These are phyloP conservation scores for Mortierella antarctica DNA, from an alignment of 192 early-diverging fungal species.

Conservation along the genomic window DNA sequence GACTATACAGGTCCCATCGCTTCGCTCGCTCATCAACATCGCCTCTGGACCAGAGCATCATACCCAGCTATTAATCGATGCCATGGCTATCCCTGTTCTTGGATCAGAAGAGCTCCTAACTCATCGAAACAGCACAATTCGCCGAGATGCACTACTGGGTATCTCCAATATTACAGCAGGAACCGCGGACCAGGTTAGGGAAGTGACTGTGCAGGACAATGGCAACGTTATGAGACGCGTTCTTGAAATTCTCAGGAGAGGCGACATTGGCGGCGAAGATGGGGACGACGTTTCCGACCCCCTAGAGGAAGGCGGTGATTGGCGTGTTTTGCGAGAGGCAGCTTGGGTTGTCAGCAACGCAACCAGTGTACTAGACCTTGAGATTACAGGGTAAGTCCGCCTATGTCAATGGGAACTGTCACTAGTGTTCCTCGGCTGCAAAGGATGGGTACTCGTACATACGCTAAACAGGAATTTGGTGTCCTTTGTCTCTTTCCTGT, in stretches of 20 bases:
- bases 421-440: too few relatives aligned
- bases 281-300: constrained; percentile 9
- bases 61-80: constrained; percentile 50
- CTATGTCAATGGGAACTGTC: background rate
- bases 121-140: constrained; percentile 47
- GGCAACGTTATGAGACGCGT: constrained; percentile 49
- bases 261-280: constrained; percentile 43
- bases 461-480: background rate
- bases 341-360: constrained; percentile 54
- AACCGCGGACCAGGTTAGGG: constrained; percentile 48
- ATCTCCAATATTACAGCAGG: constrained; percentile 53
- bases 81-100: constrained; percentile 40
- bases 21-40: constrained; percentile 49
- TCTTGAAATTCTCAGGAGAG: constrained; percentile 33
- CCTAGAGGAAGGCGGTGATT: constrained; percentile 43
- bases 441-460: too few relatives aligned
- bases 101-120: constrained; percentile 33
- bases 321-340: constrained; percentile 48
- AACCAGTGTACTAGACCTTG: constrained; percentile 48
- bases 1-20: constrained; percentile 47
- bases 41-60: constrained; percentile 52
- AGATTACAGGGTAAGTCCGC: constrained; percentile 42
- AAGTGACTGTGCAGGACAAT: constrained; percentile 48
- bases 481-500: constrained; percentile 4
- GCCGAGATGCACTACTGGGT: constrained; percentile 42